Evolutionary conservation across 345 rosid species (phyloP).

Genomic region (Odontarrhena argentea): DNA sequence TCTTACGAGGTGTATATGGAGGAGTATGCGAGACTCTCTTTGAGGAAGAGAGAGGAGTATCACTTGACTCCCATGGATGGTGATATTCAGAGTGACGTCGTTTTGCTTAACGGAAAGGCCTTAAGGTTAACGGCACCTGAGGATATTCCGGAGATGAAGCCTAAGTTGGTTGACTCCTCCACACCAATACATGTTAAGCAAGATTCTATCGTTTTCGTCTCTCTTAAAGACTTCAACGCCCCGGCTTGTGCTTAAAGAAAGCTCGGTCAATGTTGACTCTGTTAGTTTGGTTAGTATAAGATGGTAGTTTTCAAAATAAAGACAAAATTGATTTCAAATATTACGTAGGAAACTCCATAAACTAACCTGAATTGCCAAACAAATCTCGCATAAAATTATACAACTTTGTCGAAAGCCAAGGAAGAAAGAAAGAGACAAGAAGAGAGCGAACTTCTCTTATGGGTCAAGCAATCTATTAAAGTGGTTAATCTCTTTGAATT

Average conservation of each 20-base stretch:
- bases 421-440: background rate
- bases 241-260: slow-evolving; percentile 54
- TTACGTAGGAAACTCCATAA: background rate
- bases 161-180: slow-evolving; percentile 43
- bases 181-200: slow-evolving; percentile 45
- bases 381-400: background rate
- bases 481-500: slow-evolving; percentile 8
- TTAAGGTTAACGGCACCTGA: slow-evolving; percentile 44
- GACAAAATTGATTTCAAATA: background rate
- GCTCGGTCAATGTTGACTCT: background rate
- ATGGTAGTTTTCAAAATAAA: slow-evolving; percentile 7
- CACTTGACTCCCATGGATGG: slow-evolving; percentile 62
- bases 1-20: slow-evolving; percentile 40
- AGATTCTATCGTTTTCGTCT: slow-evolving; percentile 48
- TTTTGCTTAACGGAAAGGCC: slow-evolving; percentile 57
- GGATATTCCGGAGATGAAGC: slow-evolving; percentile 53
- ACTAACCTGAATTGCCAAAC: background rate
- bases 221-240: slow-evolving; percentile 51
- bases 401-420: background rate
- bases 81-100: slow-evolving; percentile 58
- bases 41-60: slow-evolving; percentile 52
- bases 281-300: background rate
- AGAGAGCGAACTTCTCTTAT: background rate
- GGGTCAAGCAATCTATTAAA: slow-evolving; percentile 25
- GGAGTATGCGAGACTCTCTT: background rate